A percentile compares a stretch with the other conserved stretches of the same genome.
Conservation (phyloP, 1,284 basidiomycete species). For the Boletellus sp. region DNA sequence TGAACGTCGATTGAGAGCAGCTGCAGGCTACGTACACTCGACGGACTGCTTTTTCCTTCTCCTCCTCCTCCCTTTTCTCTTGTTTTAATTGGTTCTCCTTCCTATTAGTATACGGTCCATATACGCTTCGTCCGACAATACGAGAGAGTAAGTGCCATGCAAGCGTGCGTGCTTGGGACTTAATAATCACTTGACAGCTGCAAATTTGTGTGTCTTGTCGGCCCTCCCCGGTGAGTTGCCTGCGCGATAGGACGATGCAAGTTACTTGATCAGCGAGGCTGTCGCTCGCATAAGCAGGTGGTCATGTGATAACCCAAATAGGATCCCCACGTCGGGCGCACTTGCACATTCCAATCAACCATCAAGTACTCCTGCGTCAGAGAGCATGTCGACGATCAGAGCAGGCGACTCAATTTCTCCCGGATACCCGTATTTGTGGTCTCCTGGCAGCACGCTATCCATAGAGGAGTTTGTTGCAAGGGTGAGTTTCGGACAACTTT, state of each 20-base stretch:
- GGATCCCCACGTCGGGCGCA: no score
- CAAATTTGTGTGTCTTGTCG: constrained; percentile 94
- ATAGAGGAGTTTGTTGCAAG: constrained; percentile 26
- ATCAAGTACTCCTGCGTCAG: no score
- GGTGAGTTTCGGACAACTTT: constrained; percentile 7
- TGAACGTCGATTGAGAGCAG: no score
- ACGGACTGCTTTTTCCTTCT: constrained; percentile 67
- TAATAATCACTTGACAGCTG: constrained; percentile 90
- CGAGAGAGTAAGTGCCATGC: constrained; percentile 47
- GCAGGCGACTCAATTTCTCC: no score
- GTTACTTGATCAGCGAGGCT: no score
- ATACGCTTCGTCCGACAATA: not conserved
- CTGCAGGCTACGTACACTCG: constrained; percentile 53
- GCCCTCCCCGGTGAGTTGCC: constrained; percentile 70
- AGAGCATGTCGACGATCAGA: no score
- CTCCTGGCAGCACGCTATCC: constrained; percentile 13
- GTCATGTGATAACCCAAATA: no score
- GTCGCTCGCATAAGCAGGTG: no score
- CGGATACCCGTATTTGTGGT: constrained; percentile 26
- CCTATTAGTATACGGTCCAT: constrained; percentile 35
- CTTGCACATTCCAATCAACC: no score
- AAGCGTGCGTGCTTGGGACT: constrained; percentile 93
- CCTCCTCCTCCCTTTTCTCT: constrained; percentile 72
- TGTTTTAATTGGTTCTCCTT: constrained; percentile 82
- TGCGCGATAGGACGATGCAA: no score